These are phyloP conservation scores for Gyrodon lividus DNA, from an alignment of 768 basidiomycete genomes.

Conservation along the genomic window DNA sequence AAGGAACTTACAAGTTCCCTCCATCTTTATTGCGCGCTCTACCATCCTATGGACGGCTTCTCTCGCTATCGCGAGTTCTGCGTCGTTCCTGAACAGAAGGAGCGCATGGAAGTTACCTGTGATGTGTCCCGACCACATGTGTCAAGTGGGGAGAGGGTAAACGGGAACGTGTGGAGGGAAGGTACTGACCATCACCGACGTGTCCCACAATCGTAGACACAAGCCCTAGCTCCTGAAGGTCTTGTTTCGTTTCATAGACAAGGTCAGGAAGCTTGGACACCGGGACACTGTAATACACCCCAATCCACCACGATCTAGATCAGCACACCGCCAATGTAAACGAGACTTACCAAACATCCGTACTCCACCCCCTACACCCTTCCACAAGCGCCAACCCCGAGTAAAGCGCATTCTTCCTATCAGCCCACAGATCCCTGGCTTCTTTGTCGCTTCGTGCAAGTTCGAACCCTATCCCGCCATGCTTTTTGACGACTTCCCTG, in stretches of 20 bases:
- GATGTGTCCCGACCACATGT: not conserved
- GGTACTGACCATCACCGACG: conserved; percentile 61
- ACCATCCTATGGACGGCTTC: conserved; percentile 61
- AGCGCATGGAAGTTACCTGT: conserved; percentile 51
- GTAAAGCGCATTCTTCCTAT: conserved; percentile 66
- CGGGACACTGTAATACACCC: conserved; percentile 44
- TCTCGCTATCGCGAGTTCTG: conserved; percentile 44
- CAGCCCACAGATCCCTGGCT: conserved; percentile 71
- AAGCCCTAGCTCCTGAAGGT: conserved; percentile 56
- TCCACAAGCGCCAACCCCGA: conserved; percentile 55
- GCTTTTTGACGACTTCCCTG: conserved; percentile 53
- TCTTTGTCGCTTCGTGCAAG: conserved; percentile 64
- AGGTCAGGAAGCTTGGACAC: conserved; percentile 64
- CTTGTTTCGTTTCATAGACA: conserved; percentile 68
- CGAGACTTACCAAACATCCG: conserved; percentile 67
- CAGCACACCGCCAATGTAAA: not conserved
- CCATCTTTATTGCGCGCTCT: conserved; percentile 62
- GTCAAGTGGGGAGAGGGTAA: not conserved
- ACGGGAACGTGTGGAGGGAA: conserved; percentile 22
- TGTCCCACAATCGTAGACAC: conserved; percentile 71
- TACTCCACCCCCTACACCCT: conserved; percentile 61
- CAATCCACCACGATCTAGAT: not conserved
- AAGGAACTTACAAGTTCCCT: conserved; percentile 62
- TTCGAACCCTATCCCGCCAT: conserved; percentile 67
- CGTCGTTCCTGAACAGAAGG: conserved; percentile 56